Conservation (phyloP, 1,139 yeast species). For the Sporopachydermia cereana region DNA sequence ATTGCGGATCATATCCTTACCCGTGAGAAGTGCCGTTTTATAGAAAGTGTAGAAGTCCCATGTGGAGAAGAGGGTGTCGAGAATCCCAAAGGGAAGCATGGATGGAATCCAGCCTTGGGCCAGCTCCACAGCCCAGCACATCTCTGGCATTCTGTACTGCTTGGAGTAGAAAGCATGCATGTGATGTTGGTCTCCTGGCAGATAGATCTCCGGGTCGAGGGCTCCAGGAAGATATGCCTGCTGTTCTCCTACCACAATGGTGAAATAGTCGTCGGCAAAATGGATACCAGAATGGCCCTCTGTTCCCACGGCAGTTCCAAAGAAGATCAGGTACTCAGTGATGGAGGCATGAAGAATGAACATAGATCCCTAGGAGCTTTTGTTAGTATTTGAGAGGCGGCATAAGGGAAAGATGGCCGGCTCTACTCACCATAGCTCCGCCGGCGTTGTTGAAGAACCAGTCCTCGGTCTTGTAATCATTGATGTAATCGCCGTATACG, state of each 20-base stretch:
- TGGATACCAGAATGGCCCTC: constrained; percentile 96
- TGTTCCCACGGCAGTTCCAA: constrained; percentile 84
- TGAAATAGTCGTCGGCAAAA: constrained; percentile 93
- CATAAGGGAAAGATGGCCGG: background rate
- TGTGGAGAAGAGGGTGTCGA: constrained; percentile 71
- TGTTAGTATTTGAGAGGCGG: background rate
- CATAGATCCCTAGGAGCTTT: constrained; percentile 54
- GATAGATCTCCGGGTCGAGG: constrained; percentile 48
- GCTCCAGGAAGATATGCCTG: constrained; percentile 57
- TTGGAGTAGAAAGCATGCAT: constrained; percentile 59
- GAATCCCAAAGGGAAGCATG: constrained; percentile 92
- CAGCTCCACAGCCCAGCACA: constrained; percentile 78
- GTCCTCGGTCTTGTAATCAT: constrained; percentile 58
- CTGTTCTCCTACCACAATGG: constrained; percentile 74
- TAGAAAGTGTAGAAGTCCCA: constrained; percentile 60
- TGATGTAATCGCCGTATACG: constrained; percentile 59
- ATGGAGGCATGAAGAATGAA: constrained; percentile 91
- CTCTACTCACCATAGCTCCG: constrained; percentile 60
- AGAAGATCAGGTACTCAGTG: constrained; percentile 79
- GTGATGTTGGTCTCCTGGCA: constrained; percentile 68
- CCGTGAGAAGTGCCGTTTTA: constrained; percentile 66
- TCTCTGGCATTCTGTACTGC: constrained; percentile 76
- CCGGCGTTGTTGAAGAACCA: constrained; percentile 98
- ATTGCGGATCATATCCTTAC: constrained; percentile 60
- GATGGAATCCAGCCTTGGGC: constrained; percentile 99